phyloP scores from a whole-genome alignment of 2,329 filamentous ascomycete genomes.

The Cercospora sp. region DNA sequence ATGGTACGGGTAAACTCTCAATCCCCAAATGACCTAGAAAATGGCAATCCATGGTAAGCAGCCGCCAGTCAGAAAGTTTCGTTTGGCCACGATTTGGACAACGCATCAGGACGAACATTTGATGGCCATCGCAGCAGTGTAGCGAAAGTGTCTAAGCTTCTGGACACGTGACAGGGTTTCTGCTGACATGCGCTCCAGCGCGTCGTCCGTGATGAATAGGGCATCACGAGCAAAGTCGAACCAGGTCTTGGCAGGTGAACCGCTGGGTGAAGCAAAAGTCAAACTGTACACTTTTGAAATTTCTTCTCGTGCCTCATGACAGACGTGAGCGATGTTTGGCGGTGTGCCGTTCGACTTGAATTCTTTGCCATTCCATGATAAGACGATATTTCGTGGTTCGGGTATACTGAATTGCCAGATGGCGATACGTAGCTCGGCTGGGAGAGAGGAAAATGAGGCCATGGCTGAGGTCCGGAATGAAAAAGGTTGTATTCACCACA shows the following conservation, averaged over 20 bases:
- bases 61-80: background rate
- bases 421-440: slow-evolving; percentile 21
- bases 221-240: slow-evolving; percentile 17
- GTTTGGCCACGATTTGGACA: background rate
- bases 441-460: slow-evolving; percentile 21
- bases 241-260: slow-evolving; percentile 10
- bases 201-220: slow-evolving; percentile 22
- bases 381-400: slow-evolving; percentile 18
- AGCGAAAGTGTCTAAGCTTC: slow-evolving; percentile 20
- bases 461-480: background rate
- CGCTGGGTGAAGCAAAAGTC: slow-evolving; percentile 13
- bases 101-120: slow-evolving; percentile 19
- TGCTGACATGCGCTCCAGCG: slow-evolving; percentile 4
- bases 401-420: slow-evolving; percentile 23
- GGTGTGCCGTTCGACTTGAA: slow-evolving; percentile 17
- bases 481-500: background rate
- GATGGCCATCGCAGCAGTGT: slow-evolving; percentile 19
- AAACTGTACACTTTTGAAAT: slow-evolving; percentile 16
- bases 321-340: slow-evolving; percentile 20
- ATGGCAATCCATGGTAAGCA: background rate
- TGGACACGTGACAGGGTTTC: background rate
- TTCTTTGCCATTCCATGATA: slow-evolving; percentile 18
- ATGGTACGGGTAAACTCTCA: background rate
- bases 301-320: slow-evolving; percentile 21
- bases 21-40: slow-evolving; percentile 3